Conservation (phyloP, 805 yeast species). For the Ogataea corticis region DNA sequence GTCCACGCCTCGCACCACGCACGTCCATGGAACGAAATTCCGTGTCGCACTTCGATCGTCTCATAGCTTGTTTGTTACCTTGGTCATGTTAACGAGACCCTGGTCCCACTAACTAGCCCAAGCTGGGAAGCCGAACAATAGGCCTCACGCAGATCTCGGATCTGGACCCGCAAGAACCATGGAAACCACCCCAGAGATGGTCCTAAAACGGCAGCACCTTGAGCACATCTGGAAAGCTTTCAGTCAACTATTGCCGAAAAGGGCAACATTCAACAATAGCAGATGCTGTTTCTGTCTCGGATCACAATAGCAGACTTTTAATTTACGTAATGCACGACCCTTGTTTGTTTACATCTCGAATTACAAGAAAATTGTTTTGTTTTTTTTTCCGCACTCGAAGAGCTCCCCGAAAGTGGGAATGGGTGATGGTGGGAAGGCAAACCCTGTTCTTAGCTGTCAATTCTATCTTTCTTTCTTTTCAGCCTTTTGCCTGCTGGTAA, state of each 20-base stretch:
- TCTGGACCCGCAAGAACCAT: neutral
- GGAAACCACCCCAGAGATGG: slow-evolving; percentile 5
- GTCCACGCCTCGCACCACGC: too few relatives aligned
- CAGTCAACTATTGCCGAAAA: neutral
- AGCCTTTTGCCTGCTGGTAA: neutral
- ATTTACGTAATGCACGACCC: slow-evolving; percentile 6
- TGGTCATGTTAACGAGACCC: too few relatives aligned
- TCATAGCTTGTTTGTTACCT: too few relatives aligned
- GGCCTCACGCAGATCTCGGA: neutral
- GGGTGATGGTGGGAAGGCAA: too few relatives aligned
- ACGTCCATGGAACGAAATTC: too few relatives aligned
- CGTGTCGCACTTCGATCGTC: too few relatives aligned
- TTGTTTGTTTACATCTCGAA: slow-evolving; percentile 12
- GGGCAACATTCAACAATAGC: neutral
- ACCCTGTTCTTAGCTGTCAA: neutral
- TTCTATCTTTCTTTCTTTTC: slow-evolving; percentile 3
- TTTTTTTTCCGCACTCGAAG: slow-evolving; percentile 6
- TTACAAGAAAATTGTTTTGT: neutral
- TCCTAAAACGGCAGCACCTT: neutral
- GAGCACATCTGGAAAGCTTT: neutral
- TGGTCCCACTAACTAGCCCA: too few relatives aligned
- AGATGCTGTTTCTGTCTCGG: too few relatives aligned
- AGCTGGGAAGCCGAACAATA: too few relatives aligned
- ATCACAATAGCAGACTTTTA: too few relatives aligned
- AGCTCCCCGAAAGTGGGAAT: slow-evolving; percentile 1